phyloP scores from a whole-genome alignment of 2,329 filamentous ascomycete species.

The Aspergillus pseudotamarii region DNA sequence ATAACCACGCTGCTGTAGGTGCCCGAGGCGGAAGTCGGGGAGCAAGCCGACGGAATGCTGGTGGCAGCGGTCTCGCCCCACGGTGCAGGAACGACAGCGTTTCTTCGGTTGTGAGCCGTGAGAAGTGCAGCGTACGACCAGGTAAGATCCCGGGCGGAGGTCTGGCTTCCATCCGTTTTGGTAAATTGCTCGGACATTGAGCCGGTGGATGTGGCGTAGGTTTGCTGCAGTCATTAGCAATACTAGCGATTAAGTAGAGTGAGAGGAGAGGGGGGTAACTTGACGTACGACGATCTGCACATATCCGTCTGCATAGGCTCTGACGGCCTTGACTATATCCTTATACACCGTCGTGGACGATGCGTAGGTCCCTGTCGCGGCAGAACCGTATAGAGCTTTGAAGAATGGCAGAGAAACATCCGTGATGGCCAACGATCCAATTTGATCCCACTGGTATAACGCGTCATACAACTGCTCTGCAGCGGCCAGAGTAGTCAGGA shows the following conservation, averaged over 20 bases:
- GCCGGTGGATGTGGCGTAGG: conserved; percentile 31
- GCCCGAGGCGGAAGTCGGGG: conserved; percentile 33
- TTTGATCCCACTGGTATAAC: conserved; percentile 68
- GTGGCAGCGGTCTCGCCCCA: conserved; percentile 36
- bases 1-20: conserved; percentile 38
- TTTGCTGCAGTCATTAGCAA: conserved; percentile 23
- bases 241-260: background rate
- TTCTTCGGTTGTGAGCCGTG: conserved; percentile 38
- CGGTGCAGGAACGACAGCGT: conserved; percentile 33
- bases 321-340: conserved; percentile 61
- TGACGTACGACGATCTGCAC: conserved; percentile 46
- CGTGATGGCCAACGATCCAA: conserved; percentile 66
- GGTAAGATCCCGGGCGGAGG: conserved; percentile 47
- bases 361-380: conserved; percentile 65
- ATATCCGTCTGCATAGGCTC: conserved; percentile 64
- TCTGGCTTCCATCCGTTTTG: conserved; percentile 34
- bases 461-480: conserved; percentile 81
- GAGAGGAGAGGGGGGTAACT: background rate
- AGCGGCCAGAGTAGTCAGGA: conserved; percentile 73
- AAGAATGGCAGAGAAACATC: conserved; percentile 71
- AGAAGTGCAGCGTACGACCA: conserved; percentile 50
- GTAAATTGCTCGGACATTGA: conserved; percentile 47
- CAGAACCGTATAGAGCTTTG: conserved; percentile 62
- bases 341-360: conserved; percentile 59
- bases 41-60: conserved; percentile 35